Conservation (phyloP, 768 basidiomycete species). For the Kwoniella dendrophila region DNA sequence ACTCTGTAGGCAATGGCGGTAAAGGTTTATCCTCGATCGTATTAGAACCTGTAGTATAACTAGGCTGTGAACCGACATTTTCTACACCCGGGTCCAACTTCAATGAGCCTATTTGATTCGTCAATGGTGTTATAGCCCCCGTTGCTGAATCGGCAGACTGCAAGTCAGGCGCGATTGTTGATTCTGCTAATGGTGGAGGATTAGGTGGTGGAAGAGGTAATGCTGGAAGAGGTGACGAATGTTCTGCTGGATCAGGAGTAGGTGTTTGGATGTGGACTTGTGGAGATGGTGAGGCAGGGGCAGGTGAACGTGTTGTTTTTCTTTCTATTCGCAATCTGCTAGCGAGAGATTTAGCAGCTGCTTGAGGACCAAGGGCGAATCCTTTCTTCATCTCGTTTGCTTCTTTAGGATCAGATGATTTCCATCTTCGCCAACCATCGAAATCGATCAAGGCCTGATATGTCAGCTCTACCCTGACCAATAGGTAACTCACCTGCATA, state of each 20-base stretch:
- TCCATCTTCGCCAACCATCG: conserved; percentile 57
- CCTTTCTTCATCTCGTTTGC: conserved; percentile 42
- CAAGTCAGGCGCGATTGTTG: not conserved
- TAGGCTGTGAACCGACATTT: not conserved
- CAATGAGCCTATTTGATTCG: not conserved
- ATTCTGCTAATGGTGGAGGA: conserved; percentile 8
- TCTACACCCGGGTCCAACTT: not conserved
- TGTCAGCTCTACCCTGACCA: not conserved
- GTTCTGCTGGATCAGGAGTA: conserved; percentile 7
- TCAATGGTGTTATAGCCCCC: conserved; percentile 1
- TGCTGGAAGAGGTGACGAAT: not conserved
- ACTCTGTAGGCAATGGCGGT: conserved; percentile 14
- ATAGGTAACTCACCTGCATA: conserved; percentile 60
- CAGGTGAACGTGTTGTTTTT: conserved; percentile 19
- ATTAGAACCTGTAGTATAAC: not conserved
- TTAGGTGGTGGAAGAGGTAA: conserved; percentile 8
- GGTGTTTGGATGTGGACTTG: conserved; percentile 14
- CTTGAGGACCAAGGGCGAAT: conserved; percentile 46
- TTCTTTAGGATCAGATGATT: conserved; percentile 42
- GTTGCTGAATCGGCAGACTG: conserved; percentile 14
- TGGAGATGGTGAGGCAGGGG: conserved; percentile 16
- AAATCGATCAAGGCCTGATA: conserved; percentile 56
- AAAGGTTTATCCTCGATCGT: conserved; percentile 12
- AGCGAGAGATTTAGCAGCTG: conserved; percentile 50
- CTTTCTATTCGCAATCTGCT: conserved; percentile 44